These are phyloP conservation scores for Ceratobasidium papillatum DNA, from an alignment of 1,284 basidiomycete genomes.

Conservation along the genomic window DNA sequence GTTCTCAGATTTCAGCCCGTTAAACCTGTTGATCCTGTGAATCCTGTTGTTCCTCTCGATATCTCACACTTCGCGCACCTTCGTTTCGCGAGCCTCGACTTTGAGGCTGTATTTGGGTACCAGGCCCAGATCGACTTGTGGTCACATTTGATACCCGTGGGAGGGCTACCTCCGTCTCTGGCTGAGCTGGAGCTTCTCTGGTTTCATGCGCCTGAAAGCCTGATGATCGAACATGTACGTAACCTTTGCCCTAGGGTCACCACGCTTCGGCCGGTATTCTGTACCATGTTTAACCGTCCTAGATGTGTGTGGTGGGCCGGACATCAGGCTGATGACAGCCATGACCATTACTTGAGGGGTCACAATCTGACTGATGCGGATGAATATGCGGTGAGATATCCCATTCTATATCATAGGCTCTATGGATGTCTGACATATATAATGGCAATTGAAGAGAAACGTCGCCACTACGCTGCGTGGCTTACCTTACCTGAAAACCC, in stretches of 20 bases:
- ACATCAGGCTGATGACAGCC: not conserved
- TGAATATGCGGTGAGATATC: constrained; percentile 2
- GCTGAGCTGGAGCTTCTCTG: not conserved
- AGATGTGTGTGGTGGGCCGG: constrained; percentile 5
- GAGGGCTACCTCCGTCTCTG: not conserved
- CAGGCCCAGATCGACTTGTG: not conserved
- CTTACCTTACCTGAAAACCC: not conserved
- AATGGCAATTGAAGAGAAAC: too few species aligned
- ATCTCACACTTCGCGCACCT: not conserved
- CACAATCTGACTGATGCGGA: not conserved
- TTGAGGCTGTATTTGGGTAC: not conserved
- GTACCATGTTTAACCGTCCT: constrained; percentile 32
- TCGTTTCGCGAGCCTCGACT: not conserved
- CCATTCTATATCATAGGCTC: too few species aligned
- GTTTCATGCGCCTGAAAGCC: not conserved
- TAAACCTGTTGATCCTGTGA: too few species aligned
- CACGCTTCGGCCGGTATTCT: constrained; percentile 4
- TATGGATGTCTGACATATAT: too few species aligned
- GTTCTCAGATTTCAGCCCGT: too few species aligned
- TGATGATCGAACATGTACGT: not conserved
- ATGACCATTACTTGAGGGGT: constrained; percentile 10
- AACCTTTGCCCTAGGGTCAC: not conserved
- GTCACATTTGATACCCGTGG: not conserved
- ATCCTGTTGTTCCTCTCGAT: too few species aligned
- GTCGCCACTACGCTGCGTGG: too few species aligned